Evolutionary conservation across 1,284 basidiomycete species (phyloP).

Genomic region (Trichosporon sp.): DNA sequence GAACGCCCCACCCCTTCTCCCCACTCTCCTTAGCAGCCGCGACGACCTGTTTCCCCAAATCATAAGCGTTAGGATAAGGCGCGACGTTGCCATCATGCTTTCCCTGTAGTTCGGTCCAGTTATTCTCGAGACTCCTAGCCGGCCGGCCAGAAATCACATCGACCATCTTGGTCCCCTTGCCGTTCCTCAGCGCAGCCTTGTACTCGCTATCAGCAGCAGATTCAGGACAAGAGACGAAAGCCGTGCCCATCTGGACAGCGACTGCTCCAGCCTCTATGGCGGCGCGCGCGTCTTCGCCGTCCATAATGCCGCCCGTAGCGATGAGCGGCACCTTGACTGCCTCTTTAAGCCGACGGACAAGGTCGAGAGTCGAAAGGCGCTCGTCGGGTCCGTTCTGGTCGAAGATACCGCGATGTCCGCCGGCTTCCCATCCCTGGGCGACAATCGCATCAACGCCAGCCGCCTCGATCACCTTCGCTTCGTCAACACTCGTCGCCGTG

Average conservation of each 20-base stretch:
- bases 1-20: conserved; percentile 30
- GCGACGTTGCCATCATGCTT: background rate
- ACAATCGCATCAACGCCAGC: conserved; percentile 34
- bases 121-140: conserved; percentile 26
- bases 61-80: conserved; percentile 38
- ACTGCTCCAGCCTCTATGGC: conserved; percentile 27
- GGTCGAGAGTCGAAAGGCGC: conserved; percentile 22
- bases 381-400: conserved; percentile 26
- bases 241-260: conserved; percentile 39
- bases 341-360: conserved; percentile 8
- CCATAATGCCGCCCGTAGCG: conserved; percentile 39
- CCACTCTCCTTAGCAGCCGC: conserved; percentile 31
- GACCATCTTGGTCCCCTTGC: conserved; percentile 25
- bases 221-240: conserved; percentile 31
- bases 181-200: conserved; percentile 15
- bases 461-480: conserved; percentile 23
- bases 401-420: conserved; percentile 41
- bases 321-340: conserved; percentile 41
- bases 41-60: conserved; percentile 32
- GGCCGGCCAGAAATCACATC: conserved; percentile 32
- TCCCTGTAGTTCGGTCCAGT: conserved; percentile 22
- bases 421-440: conserved; percentile 39
- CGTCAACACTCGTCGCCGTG: conserved; percentile 29
- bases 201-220: conserved; percentile 28
- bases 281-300: conserved; percentile 21